Evolutionary conservation across 495 filamentous ascomycete species (phyloP).

Genomic region (Xylaria sp.): DNA sequence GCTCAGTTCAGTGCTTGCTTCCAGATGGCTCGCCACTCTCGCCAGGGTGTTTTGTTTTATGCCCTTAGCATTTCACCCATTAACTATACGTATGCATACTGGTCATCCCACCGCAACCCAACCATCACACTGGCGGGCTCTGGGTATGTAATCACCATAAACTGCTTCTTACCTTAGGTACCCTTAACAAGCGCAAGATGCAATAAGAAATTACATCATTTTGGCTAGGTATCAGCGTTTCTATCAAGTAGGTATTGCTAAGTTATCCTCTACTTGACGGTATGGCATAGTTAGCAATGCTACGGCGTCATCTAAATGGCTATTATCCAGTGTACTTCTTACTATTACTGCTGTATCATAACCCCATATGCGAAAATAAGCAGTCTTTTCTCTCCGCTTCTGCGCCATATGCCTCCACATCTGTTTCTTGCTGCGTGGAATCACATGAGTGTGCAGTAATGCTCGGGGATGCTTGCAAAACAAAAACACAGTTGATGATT

Average conservation of each 20-base stretch:
- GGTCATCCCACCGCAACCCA: neutral
- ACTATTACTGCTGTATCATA: neutral
- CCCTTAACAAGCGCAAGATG: conserved; percentile 1
- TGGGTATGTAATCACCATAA: neutral
- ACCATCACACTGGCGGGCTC: neutral
- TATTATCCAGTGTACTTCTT: neutral
- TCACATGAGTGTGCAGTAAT: conserved; percentile 7
- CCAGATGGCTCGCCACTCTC: neutral
- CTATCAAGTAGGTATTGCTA: neutral
- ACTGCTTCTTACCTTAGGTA: no score
- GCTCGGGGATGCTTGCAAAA: conserved; percentile 1
- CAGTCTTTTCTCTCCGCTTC: neutral
- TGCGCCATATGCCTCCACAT: neutral
- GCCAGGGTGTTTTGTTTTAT: neutral
- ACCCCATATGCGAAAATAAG: conserved; percentile 5
- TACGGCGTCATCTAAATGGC: neutral
- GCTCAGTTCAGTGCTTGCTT: neutral
- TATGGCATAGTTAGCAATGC: neutral
- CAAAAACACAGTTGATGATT: neutral
- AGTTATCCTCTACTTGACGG: neutral
- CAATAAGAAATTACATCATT: no score
- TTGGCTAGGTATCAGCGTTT: no score
- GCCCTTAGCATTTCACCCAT: neutral
- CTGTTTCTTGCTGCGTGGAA: neutral
- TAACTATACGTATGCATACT: no score